phyloP scores from a whole-genome alignment of 179 eudicot species.

The Carnegiea gigantea region DNA sequence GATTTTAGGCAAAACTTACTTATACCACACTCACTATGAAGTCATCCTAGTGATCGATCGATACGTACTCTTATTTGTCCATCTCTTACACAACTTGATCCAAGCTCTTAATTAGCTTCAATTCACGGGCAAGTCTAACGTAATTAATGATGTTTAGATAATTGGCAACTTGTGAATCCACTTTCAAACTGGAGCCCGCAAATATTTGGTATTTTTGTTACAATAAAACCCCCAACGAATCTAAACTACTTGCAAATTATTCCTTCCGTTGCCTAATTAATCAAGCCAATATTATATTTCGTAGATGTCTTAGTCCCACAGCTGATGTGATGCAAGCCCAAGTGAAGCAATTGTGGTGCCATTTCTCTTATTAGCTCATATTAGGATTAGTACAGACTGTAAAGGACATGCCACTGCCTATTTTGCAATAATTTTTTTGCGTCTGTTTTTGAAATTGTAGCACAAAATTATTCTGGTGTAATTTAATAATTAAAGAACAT shows the following conservation, averaged over 20 bases:
- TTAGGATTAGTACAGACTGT: too few relatives aligned
- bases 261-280: not conserved
- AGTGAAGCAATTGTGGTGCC: too few relatives aligned
- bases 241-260: not conserved
- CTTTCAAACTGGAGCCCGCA: not conserved
- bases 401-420: too few relatives aligned
- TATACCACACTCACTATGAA: not conserved
- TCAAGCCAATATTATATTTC: too few relatives aligned
- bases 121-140: not conserved
- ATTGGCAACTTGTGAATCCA: constrained; percentile 17
- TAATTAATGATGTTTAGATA: not conserved
- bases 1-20: too few relatives aligned
- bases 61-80: not conserved
- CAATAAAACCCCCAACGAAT: not conserved
- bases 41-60: not conserved
- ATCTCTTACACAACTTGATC: not conserved
- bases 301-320: too few relatives aligned
- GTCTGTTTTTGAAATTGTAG: too few relatives aligned
- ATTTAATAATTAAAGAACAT: too few relatives aligned
- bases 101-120: not conserved
- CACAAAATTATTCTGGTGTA: too few relatives aligned
- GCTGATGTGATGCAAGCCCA: too few relatives aligned
- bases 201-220: not conserved
- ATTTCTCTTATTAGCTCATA: too few relatives aligned
- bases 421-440: too few relatives aligned